Evolutionary conservation across 305 asterid genomes (phyloP).

Genomic region (Fraxinus ornus): DNA sequence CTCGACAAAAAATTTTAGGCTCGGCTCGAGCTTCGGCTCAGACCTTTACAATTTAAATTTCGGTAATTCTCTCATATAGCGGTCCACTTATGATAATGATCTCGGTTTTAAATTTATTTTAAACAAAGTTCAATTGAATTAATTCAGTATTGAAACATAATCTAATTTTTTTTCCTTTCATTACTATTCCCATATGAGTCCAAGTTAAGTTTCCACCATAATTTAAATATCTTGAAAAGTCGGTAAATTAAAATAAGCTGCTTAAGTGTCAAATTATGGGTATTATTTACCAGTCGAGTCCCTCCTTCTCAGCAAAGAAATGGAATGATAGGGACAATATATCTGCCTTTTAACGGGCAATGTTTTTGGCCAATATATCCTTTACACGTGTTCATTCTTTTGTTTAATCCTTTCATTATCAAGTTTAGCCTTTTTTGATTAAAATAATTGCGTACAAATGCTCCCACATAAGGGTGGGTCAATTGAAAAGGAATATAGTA

Average conservation of each 20-base stretch:
- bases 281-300: neutral
- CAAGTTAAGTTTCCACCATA: neutral
- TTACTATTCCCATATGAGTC: neutral
- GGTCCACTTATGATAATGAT: neutral
- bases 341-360: slow-evolving; percentile 17
- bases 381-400: neutral
- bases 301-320: slow-evolving; percentile 34
- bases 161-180: neutral
- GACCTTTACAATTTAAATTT: no score
- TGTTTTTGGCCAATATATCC: neutral
- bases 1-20: no score
- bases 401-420: slow-evolving; percentile 5
- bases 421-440: neutral
- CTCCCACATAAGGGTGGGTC: neutral
- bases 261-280: neutral
- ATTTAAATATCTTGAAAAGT: neutral
- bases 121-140: neutral
- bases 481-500: neutral
- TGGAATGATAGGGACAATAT: slow-evolving; percentile 16
- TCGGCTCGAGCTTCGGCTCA: no score
- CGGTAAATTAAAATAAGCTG: neutral
- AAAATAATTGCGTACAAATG: neutral
- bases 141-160: neutral
- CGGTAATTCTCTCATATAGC: neutral
- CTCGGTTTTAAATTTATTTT: neutral